Base-by-base conservation (phyloP, 257 asterid species). In the Solanum acaule region DNA sequence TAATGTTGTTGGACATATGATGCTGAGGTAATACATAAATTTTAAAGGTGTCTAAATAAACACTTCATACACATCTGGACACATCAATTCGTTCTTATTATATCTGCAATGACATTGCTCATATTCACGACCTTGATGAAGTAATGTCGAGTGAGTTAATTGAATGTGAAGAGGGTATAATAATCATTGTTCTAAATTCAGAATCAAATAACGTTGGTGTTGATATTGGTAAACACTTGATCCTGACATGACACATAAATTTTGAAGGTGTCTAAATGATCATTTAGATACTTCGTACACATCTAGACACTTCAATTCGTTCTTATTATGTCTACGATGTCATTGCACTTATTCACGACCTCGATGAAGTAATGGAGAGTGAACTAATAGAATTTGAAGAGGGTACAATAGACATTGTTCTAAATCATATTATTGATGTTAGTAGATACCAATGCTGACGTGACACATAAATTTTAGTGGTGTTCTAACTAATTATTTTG, bases 1-100 rank as follows among this genome's bases (percentile, higher is more conserved):
- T 14, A 46, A 46, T 5, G 59, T 49, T 49, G 59, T 0, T 49
- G 8, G 59, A 49, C 59, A 15, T 0, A 0, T 49, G 8, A 49
- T 49, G 10, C 4, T 56, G n/a, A 0, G 0, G 63, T 18, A 0
- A 18, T 4, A 56, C 10, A 14, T 46, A 46, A 46, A 46, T 46
- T 46, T 46, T 40, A 3, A 40, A 40, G 0, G 14, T 40, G 46
- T 10, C 14, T 40, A 40, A 40, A 40, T 44, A 44, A 46, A 46
- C 56, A 46, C 56, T 46, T 0, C 56, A 46, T 46, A 46, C 59
- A 46, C 0, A 46, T 46, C 56, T 46, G 4, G 59, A 46, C 59
- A 46, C 56, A 2, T 44, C 18, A 0, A 44, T 44, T 40, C 56
- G 0, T 46, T 46, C 56, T 46, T 46, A 46, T 46, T 46, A 46